Evolutionary conservation across 2,329 filamentous ascomycete species (phyloP), one percentile per base, ranked within the genome.

Genomic region (Colletotrichum tabaci): DNA sequence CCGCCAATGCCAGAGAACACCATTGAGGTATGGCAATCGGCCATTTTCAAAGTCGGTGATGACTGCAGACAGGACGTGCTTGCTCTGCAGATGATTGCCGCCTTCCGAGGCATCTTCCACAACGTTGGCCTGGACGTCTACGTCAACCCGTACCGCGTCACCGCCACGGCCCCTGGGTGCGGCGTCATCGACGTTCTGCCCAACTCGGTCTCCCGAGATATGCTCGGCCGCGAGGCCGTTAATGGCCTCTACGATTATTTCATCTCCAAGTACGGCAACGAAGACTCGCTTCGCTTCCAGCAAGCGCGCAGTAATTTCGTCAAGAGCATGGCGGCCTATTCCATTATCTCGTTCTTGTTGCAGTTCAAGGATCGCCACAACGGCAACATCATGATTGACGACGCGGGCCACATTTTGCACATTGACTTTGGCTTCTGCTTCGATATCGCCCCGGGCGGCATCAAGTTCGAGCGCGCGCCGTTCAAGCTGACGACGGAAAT

Each of bases 351-450:
- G 0, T 99, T 97, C 84, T 87, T 99, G 16, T 86, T 99, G 47
- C 97, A 99, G 79, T 98, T 99, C 91, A 99, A 99, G 83, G 96
- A 99, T 80, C 92, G 96, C 3, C 96, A 99, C 85, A 99, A 99
- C 81, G 96, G 96, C 73, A 99, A 99, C 86, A 99, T 99, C 86
- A 99, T 99, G 97, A 92, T 99, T 74, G 96, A 99, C 81, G 96
- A 98, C 78, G 94, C 93, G 0, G 96, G 97, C 4, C 96, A 99
- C 83, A 98, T 99, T 78, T 89, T 99, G 65, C 96, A 99, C 85
- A 98, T 99, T 76, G 96, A 99, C 81, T 99, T 99, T 79, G 96
- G 96, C 12, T 99, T 99, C 88, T 98, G 96, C 84, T 99, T 99
- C 83, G 97, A 99, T 79, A 98, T 99, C 76, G 96, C 95, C 1